phyloP scores from a whole-genome alignment of 179 eudicot species.

The Heliamphora pulchella region DNA sequence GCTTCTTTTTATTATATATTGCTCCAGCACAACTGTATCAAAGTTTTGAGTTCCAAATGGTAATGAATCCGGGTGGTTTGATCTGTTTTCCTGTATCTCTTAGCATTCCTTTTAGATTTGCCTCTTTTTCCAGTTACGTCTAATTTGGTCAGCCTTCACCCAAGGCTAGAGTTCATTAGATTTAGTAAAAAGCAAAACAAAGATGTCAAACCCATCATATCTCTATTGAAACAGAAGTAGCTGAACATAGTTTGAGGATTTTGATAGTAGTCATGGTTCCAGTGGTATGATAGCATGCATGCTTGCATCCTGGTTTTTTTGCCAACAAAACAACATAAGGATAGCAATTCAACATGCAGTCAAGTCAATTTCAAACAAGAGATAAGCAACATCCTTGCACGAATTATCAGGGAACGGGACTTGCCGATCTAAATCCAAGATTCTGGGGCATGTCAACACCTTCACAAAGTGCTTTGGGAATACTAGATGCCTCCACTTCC shows the following conservation, averaged over 20 bases:
- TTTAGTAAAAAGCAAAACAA: neutral
- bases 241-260: neutral
- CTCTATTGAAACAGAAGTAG: neutral
- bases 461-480: constrained; percentile 44
- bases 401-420: constrained; percentile 19
- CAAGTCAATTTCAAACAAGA: constrained; percentile 1
- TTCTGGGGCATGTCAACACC: constrained; percentile 30
- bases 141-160: neutral
- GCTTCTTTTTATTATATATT: neutral
- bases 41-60: neutral
- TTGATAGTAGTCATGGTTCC: neutral
- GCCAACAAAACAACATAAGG: neutral
- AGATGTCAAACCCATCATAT: neutral
- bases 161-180: neutral
- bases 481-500: constrained; percentile 35
- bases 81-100: neutral
- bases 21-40: neutral
- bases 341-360: neutral
- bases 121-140: neutral
- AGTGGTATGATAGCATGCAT: neutral
- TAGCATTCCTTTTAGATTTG: neutral
- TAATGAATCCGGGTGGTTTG: neutral
- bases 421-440: constrained; percentile 28
- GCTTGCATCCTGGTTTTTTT: neutral
- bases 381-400: neutral